Conservation (phyloP, 345 rosid species). For the Salix caprea region DNA sequence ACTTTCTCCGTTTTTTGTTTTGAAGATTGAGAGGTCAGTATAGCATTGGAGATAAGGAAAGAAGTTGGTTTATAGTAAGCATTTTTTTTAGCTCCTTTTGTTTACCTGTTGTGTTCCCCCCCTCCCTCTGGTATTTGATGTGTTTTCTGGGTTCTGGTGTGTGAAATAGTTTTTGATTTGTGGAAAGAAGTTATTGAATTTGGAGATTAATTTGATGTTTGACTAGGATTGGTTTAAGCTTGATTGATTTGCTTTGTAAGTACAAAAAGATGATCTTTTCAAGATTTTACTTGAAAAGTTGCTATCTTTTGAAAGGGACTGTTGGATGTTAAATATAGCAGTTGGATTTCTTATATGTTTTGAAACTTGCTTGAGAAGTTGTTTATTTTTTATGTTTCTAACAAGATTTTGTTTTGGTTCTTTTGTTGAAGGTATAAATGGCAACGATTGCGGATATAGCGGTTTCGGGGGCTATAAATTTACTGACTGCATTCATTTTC, state of each 20-base stretch:
- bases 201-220: neutral
- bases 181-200: neutral
- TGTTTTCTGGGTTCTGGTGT: neutral
- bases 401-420: neutral
- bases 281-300: neutral
- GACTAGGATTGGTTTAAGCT: neutral
- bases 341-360: neutral
- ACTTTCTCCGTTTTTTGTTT: neutral
- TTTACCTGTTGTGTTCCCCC: neutral
- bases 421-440: conserved; percentile 36
- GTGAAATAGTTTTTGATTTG: neutral
- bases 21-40: neutral
- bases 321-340: neutral
- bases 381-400: neutral
- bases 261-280: neutral
- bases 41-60: neutral
- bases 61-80: neutral
- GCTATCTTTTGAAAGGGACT: neutral
- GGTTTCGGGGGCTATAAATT: conserved; percentile 71
- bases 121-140: neutral
- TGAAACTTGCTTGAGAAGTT: neutral
- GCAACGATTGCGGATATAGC: conserved; percentile 89
- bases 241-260: neutral
- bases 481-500: conserved; percentile 67
- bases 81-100: neutral